These are phyloP conservation scores for Melaleuca quinquenervia DNA, from an alignment of 345 rosid genomes.

Conservation along the genomic window DNA sequence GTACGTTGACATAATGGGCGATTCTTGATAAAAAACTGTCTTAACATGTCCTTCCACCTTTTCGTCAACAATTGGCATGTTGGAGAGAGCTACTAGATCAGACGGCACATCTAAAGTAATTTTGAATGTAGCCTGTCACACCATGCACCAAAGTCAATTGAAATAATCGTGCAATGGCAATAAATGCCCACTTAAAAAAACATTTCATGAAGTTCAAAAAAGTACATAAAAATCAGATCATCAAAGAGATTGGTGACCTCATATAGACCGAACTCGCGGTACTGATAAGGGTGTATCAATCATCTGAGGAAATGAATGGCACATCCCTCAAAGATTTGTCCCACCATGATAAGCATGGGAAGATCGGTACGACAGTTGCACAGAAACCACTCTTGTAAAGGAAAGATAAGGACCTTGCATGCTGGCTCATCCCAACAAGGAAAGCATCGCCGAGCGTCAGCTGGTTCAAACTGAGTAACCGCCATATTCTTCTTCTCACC, in stretches of 20 bases:
- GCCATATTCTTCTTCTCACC: conserved; percentile 98
- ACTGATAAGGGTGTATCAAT: neutral
- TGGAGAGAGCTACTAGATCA: conserved; percentile 81
- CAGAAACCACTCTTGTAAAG: neutral
- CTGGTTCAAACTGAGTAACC: conserved; percentile 96
- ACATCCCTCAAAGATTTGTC: neutral
- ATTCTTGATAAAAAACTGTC: conserved; percentile 63
- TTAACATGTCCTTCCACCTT: conserved; percentile 58
- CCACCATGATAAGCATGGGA: neutral
- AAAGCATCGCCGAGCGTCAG: conserved; percentile 89
- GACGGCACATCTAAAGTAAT: conserved; percentile 78
- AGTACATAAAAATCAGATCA: neutral
- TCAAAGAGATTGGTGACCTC: neutral
- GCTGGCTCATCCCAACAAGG: conserved; percentile 99
- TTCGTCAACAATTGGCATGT: conserved; percentile 73
- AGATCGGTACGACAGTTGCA: neutral
- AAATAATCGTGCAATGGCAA: neutral
- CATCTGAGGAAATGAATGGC: neutral
- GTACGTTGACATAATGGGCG: conserved; percentile 95
- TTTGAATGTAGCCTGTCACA: conserved; percentile 79
- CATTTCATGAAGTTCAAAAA: neutral
- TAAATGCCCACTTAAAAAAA: neutral
- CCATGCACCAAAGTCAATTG: neutral
- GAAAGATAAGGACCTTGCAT: conserved; percentile 52
- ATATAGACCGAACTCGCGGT: neutral